Base-by-base conservation (phyloP, 1,284 basidiomycete species). In the Papiliotrema terrestris region DNA sequence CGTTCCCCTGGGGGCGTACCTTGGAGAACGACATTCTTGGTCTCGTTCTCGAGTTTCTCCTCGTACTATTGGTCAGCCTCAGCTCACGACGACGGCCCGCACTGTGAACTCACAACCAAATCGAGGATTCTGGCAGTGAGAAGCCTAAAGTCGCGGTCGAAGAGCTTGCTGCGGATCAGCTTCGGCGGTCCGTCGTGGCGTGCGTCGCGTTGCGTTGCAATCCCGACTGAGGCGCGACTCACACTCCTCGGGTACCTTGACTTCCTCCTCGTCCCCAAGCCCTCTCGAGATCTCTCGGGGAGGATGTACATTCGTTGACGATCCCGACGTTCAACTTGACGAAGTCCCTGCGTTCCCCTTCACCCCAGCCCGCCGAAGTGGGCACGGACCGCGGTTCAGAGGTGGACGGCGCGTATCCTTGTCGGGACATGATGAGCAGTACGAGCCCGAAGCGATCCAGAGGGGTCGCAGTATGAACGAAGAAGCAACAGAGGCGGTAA, bases 161-260 rank as follows among this genome's bases (percentile, higher is more conserved):
- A 54, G n/a, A 51, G 25, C 25, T 49, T 49, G 8, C 52, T 54
- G 29, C 11, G 6, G 29, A 11, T 22, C 25, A 11, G 17, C 17
- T n/a, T 39, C 8, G 45, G 50, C 14, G 15, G 15, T 49, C 32
- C 20, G 29, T 32, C 43, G 22, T 15, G 11, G 4, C 25, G 29
- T 17, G 29, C 25, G 26, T 22, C 20, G 17, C 22, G 8, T 6
- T 17, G 45, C 17, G 2, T 17, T 9, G n/a, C n/a, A n/a, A n/a
- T 47, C 5, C 11, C 29, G 29, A 32, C 29, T 32, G 20, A 23
- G 6, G 35, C 8, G 15, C 8, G n/a, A 47, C 50, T 49, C 32
- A 56, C 55, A 56, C 19, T 8, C 45, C 50, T 19, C 38, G 8
- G n/a, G 26, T 43, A 2, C 55, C 52, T 36, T 54, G 45, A n/a